Evolutionary conservation across 441 rosid species (phyloP), one percentile per base, ranked within the genome.

Genomic region (Aquilaria agallochum): DNA sequence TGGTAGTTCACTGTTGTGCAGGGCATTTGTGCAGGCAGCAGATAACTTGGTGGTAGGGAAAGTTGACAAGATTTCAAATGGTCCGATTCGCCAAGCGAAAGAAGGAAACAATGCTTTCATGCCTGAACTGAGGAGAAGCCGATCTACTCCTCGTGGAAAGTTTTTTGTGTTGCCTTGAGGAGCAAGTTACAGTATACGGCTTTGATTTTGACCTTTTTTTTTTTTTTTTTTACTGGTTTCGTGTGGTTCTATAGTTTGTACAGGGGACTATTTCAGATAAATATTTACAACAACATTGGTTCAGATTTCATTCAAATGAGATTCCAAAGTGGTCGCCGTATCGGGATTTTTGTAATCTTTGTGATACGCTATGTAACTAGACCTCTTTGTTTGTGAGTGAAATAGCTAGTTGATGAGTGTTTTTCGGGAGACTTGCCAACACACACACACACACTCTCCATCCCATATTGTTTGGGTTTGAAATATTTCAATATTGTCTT

Each of bases 101-200:
- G 20, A 20, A 20, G 20, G 20, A 20, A 20, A 20, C 20, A 20
- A 20, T 59, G 62, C 69, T 66, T 72, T 85, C 10, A 64, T 75
- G 77, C 82, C 87, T 14, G 97, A 89, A 66, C 78, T 89, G 58
- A 80, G 89, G 64, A 83, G 99, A 72, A 94, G 92, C 67, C 79
- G 88, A 59, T 94, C 94, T 34, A 76, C 89, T 31, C 90, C 96
- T 65, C 89, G 92, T 0, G 92, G 91, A 50, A 91, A 89, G 74
- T 84, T 83, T 67, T 75, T 79, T 57, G 64, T 75, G 56, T 73
- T 78, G 64, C 84, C 93, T 61, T 87, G 81, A 83, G 68, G 67
- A 55, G 45, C 9, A 40, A 40, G 45, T 10, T 40, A 40, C 10
- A 40, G 9, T 40, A 40, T 10, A 40, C 45, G 45, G 45, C 45